Base-by-base conservation (phyloP, 78 protist species). In the Tieghemostelium lacteum region DNA sequence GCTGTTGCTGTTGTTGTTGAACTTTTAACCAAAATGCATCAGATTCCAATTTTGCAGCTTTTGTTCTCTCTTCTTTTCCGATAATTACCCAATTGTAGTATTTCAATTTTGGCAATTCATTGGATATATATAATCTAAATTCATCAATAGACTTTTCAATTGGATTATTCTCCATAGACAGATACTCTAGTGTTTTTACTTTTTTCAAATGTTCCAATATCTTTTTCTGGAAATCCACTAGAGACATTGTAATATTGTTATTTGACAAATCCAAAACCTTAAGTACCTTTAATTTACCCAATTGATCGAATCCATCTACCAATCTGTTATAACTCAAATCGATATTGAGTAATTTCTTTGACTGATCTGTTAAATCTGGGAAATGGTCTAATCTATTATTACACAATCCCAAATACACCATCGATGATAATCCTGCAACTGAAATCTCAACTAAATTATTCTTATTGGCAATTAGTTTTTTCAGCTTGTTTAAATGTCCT, bases 301-400 rank as follows among this genome's bases (percentile, higher is more conserved):
- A 67, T 22, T 87, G 62, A n/a, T 87, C 93, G 39, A 87, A 87
- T 37, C 93, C 93, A n/a, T 70, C 93, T 14, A 39, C 10, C 12
- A 87, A 26, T 74, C 93, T 34, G 17, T 87, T 87, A 7, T 54
- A 37, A 26, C 63, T 37, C 0, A 87, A 33, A 70, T 87, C 93
- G 17, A 87, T 54, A 19, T 70, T 57, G 7, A 66, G 6, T 28
- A 87, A 55, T 71, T 80, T 80, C 52, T 64, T 69, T 28, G 63
- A 60, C n/a, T n/a, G n/a, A 28, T 64, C 73, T 17, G 65, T 26
- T 63, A 80, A n/a, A 60, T 80, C 88, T 1, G 42, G 33, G 2
- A 80, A 28, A 57, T 37, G 73, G 22, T 64, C 63, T 26, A 87
- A 66, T 74, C 93, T 74, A 60, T 87, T 87, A 28, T 74, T 57